phyloP scores from a whole-genome alignment of 2,329 filamentous ascomycete genomes.

The Coniella lustricola region DNA sequence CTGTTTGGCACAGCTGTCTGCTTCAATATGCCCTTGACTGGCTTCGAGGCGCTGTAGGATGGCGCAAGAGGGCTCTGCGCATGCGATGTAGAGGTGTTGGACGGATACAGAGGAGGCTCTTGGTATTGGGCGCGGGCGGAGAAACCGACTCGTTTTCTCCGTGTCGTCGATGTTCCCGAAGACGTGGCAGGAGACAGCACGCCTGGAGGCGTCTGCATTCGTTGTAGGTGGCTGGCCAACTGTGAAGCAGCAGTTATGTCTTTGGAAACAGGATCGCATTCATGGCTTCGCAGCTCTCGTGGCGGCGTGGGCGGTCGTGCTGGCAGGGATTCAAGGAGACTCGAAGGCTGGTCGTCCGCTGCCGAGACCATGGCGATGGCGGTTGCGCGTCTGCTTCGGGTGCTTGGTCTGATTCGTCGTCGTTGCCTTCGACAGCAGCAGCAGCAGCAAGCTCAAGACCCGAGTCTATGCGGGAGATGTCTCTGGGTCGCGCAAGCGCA shows the following conservation, averaged over 20 bases:
- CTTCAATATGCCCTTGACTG: constrained; percentile 71
- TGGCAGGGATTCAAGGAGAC: constrained; percentile 45
- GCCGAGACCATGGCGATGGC: constrained; percentile 15
- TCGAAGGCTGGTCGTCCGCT: constrained; percentile 23
- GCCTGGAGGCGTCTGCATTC: constrained; percentile 47
- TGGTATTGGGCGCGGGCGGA: constrained; percentile 50
- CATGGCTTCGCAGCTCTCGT: constrained; percentile 39
- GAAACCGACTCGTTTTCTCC: constrained; percentile 51
- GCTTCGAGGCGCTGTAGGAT: constrained; percentile 33
- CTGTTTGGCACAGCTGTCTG: constrained; percentile 45
- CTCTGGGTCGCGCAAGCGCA: constrained; percentile 1
- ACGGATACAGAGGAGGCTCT: constrained; percentile 41
- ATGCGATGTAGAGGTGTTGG: constrained; percentile 30
- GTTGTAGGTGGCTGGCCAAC: constrained; percentile 31
- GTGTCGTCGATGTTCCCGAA: constrained; percentile 36
- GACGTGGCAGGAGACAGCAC: constrained; percentile 35
- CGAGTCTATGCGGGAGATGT: constrained; percentile 1
- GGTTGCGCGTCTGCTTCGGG: constrained; percentile 1
- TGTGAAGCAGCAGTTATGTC: constrained; percentile 28
- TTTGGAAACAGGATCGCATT: constrained; percentile 29
- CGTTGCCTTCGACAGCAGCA: too few relatives aligned
- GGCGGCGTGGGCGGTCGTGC: constrained; percentile 62
- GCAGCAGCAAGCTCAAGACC: constrained; percentile 19
- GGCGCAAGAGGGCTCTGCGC: constrained; percentile 34
- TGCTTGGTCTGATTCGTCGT: too few relatives aligned